phyloP scores from a whole-genome alignment of 2,329 filamentous ascomycete species.

The Botryotinia calthae region DNA sequence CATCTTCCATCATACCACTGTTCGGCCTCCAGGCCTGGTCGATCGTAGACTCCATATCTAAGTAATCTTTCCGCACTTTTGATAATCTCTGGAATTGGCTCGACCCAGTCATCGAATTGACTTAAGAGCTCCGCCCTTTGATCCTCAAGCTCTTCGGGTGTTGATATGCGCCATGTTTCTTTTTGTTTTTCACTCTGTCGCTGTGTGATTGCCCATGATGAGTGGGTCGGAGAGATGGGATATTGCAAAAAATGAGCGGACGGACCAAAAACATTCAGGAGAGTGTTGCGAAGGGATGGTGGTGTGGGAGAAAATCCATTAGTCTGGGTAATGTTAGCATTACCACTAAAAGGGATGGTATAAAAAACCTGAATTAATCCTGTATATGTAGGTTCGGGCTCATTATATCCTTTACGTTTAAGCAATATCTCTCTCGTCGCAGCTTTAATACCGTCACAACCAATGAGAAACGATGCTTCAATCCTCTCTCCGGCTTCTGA shows the following conservation, averaged over 20 bases:
- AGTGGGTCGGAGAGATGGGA: conserved; percentile 11
- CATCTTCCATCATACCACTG: conserved; percentile 39
- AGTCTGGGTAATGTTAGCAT: background rate
- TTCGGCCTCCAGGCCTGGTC: conserved; percentile 12
- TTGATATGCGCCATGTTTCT: conserved; percentile 15
- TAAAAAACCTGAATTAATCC: conserved; percentile 16
- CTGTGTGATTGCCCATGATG: conserved; percentile 22
- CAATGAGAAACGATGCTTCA: conserved; percentile 22
- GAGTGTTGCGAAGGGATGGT: background rate
- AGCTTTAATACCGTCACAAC: conserved; percentile 25
- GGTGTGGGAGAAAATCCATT: conserved; percentile 12
- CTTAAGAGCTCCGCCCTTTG: conserved; percentile 1
- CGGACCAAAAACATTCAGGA: conserved; percentile 22
- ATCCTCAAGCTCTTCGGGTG: background rate
- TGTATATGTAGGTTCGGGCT: conserved; percentile 19
- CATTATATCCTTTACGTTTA: background rate
- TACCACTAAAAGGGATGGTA: rapidly evolving
- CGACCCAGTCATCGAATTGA: conserved; percentile 16
- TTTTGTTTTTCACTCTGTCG: conserved; percentile 3
- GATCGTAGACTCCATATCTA: conserved; percentile 22
- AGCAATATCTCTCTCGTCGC: conserved; percentile 17
- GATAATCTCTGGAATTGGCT: conserved; percentile 16
- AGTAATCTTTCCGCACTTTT: conserved; percentile 17
- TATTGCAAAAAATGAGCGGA: conserved; percentile 16
- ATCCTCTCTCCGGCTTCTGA: conserved; percentile 14